phyloP scores from a whole-genome alignment of 192 early-diverging fungal genomes.

The Paraglomus occultum region DNA sequence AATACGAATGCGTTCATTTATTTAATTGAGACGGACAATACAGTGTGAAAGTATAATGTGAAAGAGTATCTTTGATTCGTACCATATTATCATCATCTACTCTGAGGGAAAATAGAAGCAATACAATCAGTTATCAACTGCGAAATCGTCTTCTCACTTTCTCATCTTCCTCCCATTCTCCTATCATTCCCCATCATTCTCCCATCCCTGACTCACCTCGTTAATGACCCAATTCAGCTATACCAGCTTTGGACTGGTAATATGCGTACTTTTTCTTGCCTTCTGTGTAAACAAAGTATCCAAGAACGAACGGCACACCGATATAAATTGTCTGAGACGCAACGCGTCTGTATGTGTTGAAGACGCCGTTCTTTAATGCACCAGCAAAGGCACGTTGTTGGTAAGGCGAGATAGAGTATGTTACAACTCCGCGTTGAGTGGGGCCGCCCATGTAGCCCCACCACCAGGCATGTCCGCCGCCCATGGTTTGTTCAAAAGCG shows the following conservation, averaged over 20 bases:
- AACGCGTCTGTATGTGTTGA: conserved; percentile 62
- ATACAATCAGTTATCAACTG: too few species aligned
- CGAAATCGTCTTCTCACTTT: too few species aligned
- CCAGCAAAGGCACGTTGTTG: conserved; percentile 64
- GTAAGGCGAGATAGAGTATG: conserved; percentile 60
- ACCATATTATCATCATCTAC: too few species aligned
- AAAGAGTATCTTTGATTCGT: too few species aligned
- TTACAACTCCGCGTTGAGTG: conserved; percentile 55
- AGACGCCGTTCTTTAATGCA: conserved; percentile 52
- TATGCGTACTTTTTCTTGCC: conserved; percentile 42
- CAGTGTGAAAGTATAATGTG: too few species aligned
- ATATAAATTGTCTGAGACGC: conserved; percentile 55
- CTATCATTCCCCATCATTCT: too few species aligned
- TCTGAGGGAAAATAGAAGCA: too few species aligned
- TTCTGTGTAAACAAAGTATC: conserved; percentile 49
- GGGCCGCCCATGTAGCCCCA: conserved; percentile 62
- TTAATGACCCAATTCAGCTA: background rate
- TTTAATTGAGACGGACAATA: too few species aligned
- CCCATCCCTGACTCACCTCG: too few species aligned
- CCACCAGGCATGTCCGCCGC: conserved; percentile 27
- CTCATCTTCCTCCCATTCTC: too few species aligned
- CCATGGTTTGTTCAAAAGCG: conserved; percentile 2
- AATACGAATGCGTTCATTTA: too few species aligned
- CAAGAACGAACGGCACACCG: conserved; percentile 46
- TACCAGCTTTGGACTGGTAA: conserved; percentile 24